Conservation (phyloP, 192 early-diverging fungal genomes). For the Gonapodya prolifera region DNA sequence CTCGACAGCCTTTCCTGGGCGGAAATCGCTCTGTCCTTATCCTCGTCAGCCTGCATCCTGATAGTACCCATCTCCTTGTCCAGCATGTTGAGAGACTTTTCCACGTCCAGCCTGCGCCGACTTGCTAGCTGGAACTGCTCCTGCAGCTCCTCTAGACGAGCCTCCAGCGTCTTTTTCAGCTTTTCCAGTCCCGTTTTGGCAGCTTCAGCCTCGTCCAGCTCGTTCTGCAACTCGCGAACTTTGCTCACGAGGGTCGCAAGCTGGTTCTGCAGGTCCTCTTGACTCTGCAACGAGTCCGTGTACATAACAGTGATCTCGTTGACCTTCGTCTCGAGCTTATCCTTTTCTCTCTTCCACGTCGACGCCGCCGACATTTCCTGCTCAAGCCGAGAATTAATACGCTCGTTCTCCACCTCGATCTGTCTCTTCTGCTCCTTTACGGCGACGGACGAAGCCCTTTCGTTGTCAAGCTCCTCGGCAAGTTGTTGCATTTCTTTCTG, state of each 20-base stretch:
- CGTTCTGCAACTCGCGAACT: conserved; percentile 40
- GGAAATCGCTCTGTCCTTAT: conserved; percentile 46
- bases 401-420: conserved; percentile 53
- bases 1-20: conserved; percentile 56
- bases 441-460: conserved; percentile 36
- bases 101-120: conserved; percentile 54
- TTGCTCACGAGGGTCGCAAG: conserved; percentile 33
- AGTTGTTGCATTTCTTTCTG: conserved; percentile 73
- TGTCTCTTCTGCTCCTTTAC: conserved; percentile 60
- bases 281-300: conserved; percentile 38
- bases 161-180: conserved; percentile 57
- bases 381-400: conserved; percentile 44
- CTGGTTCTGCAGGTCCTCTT: conserved; percentile 52
- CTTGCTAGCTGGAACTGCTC: conserved; percentile 54
- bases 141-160: conserved; percentile 57
- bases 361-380: conserved; percentile 51
- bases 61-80: conserved; percentile 64
- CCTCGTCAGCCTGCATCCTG: conserved; percentile 58
- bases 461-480: conserved; percentile 64
- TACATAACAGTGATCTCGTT: conserved; percentile 55
- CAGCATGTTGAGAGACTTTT: conserved; percentile 50
- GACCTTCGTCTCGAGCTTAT: conserved; percentile 56
- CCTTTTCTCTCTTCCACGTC: conserved; percentile 66
- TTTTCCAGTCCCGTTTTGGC: conserved; percentile 52
- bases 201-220: conserved; percentile 57